Evolutionary conservation across 2,329 filamentous ascomycete genomes (phyloP), one percentile per base, ranked within the genome.

Genomic region (Knufia petricola): DNA sequence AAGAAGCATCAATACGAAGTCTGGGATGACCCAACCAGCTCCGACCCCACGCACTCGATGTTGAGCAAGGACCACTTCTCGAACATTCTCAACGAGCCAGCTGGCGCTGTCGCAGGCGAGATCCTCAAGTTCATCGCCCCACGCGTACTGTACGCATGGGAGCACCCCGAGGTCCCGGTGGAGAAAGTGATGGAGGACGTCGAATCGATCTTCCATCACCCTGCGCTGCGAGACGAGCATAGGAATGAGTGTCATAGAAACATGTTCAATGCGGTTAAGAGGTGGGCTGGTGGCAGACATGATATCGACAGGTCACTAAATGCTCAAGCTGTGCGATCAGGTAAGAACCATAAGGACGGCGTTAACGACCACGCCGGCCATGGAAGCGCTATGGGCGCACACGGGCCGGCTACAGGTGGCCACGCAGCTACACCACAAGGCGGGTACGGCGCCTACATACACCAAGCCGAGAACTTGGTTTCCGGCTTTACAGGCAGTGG

Each of bases 111-210:
- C 12, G 84, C 85, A 6, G 71, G 81, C 3, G 81, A 80, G 0
- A 84, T 95, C 50, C 69, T 96, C 20, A 81, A 94, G 71, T 96
- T 94, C 59, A 79, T 85, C 26, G 86, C 88, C 1, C 90, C 90
- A 1, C 85, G 90, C 28, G 71, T 96, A 41, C 74, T 98, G 17
- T 94, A 90, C 62, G 90, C 89, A 2, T 96, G 89, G 87, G 86
- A 96, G 55, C 85, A 96, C 63, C 78, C 84, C 2, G 80, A 83
- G 37, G 81, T 95, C 0, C 79, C 87, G 0, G 83, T 92, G 3
- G 78, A 94, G 31, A 85, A 94, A 65, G 84, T 96, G 0, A 73
- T 89, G 53, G 74, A 86, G 54, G 90, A 96, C 57, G 79, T 94
- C 34, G 70, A 88, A 40, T 78, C 79, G 20, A 81, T 87, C 9